Conservation (phyloP, 2,329 filamentous ascomycete species). For the Neofusicoccum kwambonambiense region DNA sequence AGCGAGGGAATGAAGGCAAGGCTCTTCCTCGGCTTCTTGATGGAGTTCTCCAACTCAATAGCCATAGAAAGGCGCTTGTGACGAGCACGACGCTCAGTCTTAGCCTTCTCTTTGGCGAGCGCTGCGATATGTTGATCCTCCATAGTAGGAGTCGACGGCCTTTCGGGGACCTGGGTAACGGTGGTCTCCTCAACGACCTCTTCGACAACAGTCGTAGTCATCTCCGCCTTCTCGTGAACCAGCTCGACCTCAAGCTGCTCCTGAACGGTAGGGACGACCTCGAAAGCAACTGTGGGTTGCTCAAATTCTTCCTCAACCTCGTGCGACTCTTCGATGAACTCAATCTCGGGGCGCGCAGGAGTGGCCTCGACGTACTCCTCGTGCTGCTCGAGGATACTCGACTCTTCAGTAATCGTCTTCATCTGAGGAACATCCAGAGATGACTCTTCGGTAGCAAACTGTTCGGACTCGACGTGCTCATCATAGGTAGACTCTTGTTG, state of each 20-base stretch:
- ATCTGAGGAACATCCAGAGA: not conserved
- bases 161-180: not conserved
- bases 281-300: not conserved
- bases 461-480: not conserved
- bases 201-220: not conserved
- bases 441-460: not conserved
- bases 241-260: not conserved
- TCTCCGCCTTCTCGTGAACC: not conserved
- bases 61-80: slow-evolving; percentile 15
- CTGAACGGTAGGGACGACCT: not conserved
- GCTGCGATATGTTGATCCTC: not conserved
- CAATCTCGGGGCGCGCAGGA: not conserved
- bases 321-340: slow-evolving; percentile 1
- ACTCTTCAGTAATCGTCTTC: not conserved
- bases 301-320: not conserved
- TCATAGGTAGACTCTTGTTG: not conserved
- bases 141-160: slow-evolving; percentile 5
- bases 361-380: not conserved
- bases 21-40: slow-evolving; percentile 18
- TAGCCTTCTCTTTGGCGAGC: slow-evolving; percentile 12
- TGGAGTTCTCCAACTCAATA: slow-evolving; percentile 13
- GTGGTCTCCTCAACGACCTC: not conserved
- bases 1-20: slow-evolving; percentile 17
- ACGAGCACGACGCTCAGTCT: slow-evolving; percentile 13
- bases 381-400: not conserved